Evolutionary conservation across 1,284 basidiomycete genomes (phyloP).

Genomic region (Erythrobasidium hasegawianum): DNA sequence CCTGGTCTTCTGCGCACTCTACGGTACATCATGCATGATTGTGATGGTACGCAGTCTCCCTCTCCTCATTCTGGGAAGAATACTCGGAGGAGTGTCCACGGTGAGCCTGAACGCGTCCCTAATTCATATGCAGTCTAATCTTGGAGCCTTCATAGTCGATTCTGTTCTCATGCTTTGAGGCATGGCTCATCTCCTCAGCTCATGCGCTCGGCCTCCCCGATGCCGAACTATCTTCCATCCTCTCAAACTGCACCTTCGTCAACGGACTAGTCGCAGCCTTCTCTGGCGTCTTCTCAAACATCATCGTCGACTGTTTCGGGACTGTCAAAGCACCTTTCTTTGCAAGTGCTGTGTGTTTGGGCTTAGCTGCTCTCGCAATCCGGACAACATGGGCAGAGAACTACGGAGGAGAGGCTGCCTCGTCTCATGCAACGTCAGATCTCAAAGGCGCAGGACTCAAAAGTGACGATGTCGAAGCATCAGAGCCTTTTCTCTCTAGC

Average conservation of each 20-base stretch:
- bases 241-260: slow-evolving; percentile 65
- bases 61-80: slow-evolving; percentile 59
- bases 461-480: slow-evolving; percentile 52
- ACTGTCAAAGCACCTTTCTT: slow-evolving; percentile 62
- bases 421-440: not conserved
- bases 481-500: slow-evolving; percentile 50
- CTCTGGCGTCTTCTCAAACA: slow-evolving; percentile 63
- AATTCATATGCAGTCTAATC: too few relatives aligned
- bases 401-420: slow-evolving; percentile 52
- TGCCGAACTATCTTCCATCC: slow-evolving; percentile 62
- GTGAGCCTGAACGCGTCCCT: too few relatives aligned
- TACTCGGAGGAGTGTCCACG: slow-evolving; percentile 65
- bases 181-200: slow-evolving; percentile 65
- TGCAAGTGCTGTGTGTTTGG: slow-evolving; percentile 59
- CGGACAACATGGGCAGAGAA: slow-evolving; percentile 63
- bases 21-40: slow-evolving; percentile 59
- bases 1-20: slow-evolving; percentile 63
- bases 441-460: slow-evolving; percentile 49
- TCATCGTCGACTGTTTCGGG: slow-evolving; percentile 55
- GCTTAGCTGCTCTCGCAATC: slow-evolving; percentile 60
- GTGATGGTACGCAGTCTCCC: slow-evolving; percentile 60
- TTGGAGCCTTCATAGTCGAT: slow-evolving; percentile 57
- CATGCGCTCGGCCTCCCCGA: slow-evolving; percentile 56
- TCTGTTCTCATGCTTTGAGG: slow-evolving; percentile 68
- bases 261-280: slow-evolving; percentile 66